A percentile compares a stretch with the other conserved stretches of the same genome.
Conservation (phyloP, 2,329 filamentous ascomycete species). For the Fusarium sublunatum region DNA sequence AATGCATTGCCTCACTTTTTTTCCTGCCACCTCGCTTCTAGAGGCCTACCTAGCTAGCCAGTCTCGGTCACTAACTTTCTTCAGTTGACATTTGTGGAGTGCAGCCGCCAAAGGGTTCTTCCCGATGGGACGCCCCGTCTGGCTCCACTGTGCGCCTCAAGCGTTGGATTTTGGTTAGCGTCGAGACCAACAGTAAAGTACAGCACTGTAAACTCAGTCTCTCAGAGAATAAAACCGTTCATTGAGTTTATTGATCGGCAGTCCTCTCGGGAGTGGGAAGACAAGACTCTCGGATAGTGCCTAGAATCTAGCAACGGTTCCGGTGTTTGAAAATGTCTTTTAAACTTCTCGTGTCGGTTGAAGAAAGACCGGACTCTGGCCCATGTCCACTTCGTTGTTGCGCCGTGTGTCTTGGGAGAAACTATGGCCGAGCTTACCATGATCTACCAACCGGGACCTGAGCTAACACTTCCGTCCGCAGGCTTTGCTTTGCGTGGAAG, state of each 20-base stretch:
- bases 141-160: slow-evolving; percentile 39
- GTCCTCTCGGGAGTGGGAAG: slow-evolving; percentile 1
- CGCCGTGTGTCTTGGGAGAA: slow-evolving; percentile 21
- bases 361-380: slow-evolving; percentile 2
- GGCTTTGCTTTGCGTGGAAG: slow-evolving; percentile 37
- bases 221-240: slow-evolving; percentile 21
- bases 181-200: no score
- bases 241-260: slow-evolving; percentile 29
- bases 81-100: slow-evolving; percentile 43
- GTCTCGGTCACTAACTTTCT: slow-evolving; percentile 16
- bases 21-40: slow-evolving; percentile 29
- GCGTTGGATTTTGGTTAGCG: slow-evolving; percentile 23
- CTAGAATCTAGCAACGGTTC: slow-evolving; percentile 10
- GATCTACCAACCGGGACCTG: slow-evolving; percentile 30
- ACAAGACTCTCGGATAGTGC: slow-evolving; percentile 9
- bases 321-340: slow-evolving; percentile 12
- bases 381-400: slow-evolving; percentile 28
- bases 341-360: slow-evolving; percentile 5
- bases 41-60: slow-evolving; percentile 13
- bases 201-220: slow-evolving; percentile 20
- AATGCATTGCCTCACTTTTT: slow-evolving; percentile 29
- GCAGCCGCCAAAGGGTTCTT: slow-evolving; percentile 43
- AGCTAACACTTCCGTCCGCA: slow-evolving; percentile 29
- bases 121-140: slow-evolving; percentile 45
- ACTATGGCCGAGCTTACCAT: slow-evolving; percentile 16